Base-by-base conservation (phyloP, 176 grass and related monocot species). In the Cenchrus purpureus region DNA sequence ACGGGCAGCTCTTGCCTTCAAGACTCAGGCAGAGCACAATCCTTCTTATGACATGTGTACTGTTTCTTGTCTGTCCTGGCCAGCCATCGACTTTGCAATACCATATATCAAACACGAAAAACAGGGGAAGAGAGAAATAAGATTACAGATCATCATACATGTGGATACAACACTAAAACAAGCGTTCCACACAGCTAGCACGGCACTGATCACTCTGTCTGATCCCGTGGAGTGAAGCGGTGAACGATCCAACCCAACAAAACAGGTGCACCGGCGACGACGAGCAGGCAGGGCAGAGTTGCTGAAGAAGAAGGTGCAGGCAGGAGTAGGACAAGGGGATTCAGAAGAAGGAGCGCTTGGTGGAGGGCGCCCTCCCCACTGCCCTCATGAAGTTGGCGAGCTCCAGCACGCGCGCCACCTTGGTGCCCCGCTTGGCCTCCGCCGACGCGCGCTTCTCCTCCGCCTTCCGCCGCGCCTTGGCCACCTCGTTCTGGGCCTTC, bases 401-500 rank as follows among this genome's bases (percentile, higher is more conserved):
- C 83, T 98, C 93, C 22, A 98, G 80, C 70, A 98, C 88, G 70
- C 94, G 92, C 28, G 93, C 93, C 40, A 94, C 92, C 84, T 98
- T 98, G 44, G 96, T 98, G 12, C 96, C 96, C 74, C 89, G 80
- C 81, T 98, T 95, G 10, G 96, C 89, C 91, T 98, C 96, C 34
- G 96, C 96, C 32, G 96, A 95, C 74, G 96, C 96, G 67, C 91
- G 87, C 93, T 89, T 98, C 77, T 98, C 96, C 81, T 95, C 96
- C 25, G 87, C 87, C 89, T 95, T 98, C 14, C 88, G 80, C 29
- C 85, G 91, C 45, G 96, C 91, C 79, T 72, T 92, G 6, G 96
- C 96, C 74, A 98, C 91, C 82, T 98, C 96, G 84, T 98, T 98
- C 91, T 98, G 96, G 61, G 91, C 94, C 91, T 94, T 94, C 83